These are phyloP conservation scores for Macrocybe gigantea DNA, from an alignment of 768 basidiomycete species.

Conservation along the genomic window DNA sequence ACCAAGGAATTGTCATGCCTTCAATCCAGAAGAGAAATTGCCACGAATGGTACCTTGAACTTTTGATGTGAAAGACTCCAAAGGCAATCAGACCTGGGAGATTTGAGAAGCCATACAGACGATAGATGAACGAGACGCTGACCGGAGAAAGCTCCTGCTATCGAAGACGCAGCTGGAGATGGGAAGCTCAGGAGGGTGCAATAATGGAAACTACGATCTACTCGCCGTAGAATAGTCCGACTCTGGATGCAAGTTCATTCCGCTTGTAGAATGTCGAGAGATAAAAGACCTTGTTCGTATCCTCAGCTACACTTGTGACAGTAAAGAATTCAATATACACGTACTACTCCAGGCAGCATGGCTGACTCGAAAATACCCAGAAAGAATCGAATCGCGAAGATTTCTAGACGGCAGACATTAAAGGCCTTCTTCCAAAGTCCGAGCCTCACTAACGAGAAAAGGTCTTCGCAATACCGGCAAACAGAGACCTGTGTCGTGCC, in stretches of 20 bases:
- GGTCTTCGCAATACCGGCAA: slow-evolving; percentile 37
- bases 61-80: slow-evolving; percentile 44
- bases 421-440: background rate
- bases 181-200: background rate
- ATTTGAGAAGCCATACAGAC: background rate
- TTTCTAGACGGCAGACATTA: slow-evolving; percentile 19
- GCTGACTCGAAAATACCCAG: slow-evolving; percentile 46
- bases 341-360: slow-evolving; percentile 41
- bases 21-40: slow-evolving; percentile 50
- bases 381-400: slow-evolving; percentile 43
- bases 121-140: background rate
- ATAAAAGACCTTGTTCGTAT: slow-evolving; percentile 32
- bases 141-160: slow-evolving; percentile 44
- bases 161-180: slow-evolving; percentile 33
- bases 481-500: slow-evolving; percentile 30
- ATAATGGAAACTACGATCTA: background rate
- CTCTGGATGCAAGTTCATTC: slow-evolving; percentile 42
- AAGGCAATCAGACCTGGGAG: slow-evolving; percentile 38
- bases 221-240: slow-evolving; percentile 44
- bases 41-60: slow-evolving; percentile 38
- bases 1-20: slow-evolving; percentile 20
- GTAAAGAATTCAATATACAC: background rate
- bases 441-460: slow-evolving; percentile 30
- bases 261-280: slow-evolving; percentile 48
- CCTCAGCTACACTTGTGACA: background rate